Evolutionary conservation across 2,329 filamentous ascomycete genomes (phyloP).

Genomic region (Colletotrichum filicis): DNA sequence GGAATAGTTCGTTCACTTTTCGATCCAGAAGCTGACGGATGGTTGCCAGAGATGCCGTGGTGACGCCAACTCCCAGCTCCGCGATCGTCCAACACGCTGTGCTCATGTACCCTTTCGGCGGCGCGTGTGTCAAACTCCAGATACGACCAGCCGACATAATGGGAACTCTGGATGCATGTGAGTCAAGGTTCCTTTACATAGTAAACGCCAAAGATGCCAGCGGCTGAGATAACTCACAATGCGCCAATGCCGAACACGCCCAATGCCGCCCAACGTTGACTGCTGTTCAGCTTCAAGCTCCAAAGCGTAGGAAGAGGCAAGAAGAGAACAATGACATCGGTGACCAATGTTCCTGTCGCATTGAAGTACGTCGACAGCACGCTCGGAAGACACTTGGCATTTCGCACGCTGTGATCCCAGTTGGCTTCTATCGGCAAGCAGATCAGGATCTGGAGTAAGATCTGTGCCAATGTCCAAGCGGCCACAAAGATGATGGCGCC

Average conservation of each 20-base stretch:
- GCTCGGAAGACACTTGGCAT: neutral
- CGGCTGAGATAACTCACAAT: too few species aligned
- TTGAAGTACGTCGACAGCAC: too few species aligned
- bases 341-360: too few species aligned
- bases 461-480: conserved; percentile 13
- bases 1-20: neutral
- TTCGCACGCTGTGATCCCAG: neutral
- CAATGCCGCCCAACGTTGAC: too few species aligned
- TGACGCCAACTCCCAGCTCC: conserved; percentile 12
- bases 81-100: conserved; percentile 18
- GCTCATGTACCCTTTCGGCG: conserved; percentile 21
- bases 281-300: too few species aligned
- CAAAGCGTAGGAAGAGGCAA: too few species aligned
- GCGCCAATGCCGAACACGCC: too few species aligned
- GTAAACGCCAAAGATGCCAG: too few species aligned
- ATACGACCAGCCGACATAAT: conserved; percentile 14
- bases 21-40: conserved; percentile 15
- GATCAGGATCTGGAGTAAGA: conserved; percentile 6
- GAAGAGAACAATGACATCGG: too few species aligned
- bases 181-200: too few species aligned
- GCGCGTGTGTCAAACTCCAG: neutral
- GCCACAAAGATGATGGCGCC: conserved; percentile 12
- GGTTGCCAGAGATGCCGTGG: neutral
- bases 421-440: conserved; percentile 18
- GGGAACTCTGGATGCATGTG: neutral